Evolutionary conservation across 2,329 filamentous ascomycete genomes (phyloP).

Genomic region (Fusarium nematophilum): DNA sequence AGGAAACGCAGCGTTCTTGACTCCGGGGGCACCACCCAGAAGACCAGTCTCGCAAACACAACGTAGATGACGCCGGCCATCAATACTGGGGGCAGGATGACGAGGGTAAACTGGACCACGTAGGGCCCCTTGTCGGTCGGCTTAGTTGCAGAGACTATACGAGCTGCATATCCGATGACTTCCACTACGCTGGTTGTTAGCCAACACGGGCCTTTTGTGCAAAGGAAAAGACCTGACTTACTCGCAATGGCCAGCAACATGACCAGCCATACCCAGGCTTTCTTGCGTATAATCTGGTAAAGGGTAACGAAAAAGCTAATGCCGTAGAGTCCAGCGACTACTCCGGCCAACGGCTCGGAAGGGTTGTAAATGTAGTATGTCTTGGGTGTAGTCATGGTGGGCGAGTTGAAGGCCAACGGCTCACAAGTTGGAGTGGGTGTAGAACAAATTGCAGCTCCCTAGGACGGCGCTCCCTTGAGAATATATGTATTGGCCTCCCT

Average conservation of each 20-base stretch:
- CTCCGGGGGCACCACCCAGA: conserved; percentile 37
- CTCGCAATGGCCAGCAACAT: conserved; percentile 34
- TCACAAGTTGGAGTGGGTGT: too few relatives aligned
- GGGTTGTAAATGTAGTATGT: conserved; percentile 35
- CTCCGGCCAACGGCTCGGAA: conserved; percentile 27
- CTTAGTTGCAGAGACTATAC: conserved; percentile 27
- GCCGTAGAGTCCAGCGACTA: conserved; percentile 32
- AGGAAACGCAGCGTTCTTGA: conserved; percentile 29
- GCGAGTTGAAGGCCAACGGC: too few relatives aligned
- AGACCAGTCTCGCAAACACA: conserved; percentile 37
- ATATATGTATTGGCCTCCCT: too few relatives aligned
- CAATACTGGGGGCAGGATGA: conserved; percentile 37
- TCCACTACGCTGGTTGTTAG: conserved; percentile 24
- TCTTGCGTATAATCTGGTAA: conserved; percentile 33
- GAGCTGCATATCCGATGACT: conserved; percentile 27
- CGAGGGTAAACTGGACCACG: conserved; percentile 35
- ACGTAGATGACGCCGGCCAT: conserved; percentile 44
- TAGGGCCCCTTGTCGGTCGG: conserved; percentile 30
- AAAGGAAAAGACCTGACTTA: background rate
- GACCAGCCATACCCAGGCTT: conserved; percentile 34
- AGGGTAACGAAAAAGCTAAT: conserved; percentile 27
- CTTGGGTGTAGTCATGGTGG: conserved; percentile 15
- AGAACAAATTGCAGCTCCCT: too few relatives aligned
- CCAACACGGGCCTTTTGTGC: accelerated
- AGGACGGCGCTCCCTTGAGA: too few relatives aligned